Evolutionary conservation across 225 moss, liverwort and hornwort genomes (phyloP).

Genomic region (Rhytidiadelphus loreus): DNA sequence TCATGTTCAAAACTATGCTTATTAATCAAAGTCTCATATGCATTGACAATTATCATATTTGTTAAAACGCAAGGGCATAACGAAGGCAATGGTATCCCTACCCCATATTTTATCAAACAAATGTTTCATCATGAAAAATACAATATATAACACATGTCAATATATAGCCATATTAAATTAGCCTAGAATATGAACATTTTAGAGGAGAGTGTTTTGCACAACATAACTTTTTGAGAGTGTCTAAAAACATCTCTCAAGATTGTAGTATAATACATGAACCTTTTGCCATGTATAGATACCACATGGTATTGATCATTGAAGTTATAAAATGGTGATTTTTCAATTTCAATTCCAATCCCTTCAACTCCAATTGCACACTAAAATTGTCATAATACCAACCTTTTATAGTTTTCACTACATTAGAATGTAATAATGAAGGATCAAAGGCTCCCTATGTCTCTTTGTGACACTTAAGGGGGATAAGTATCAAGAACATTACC

Average conservation of each 20-base stretch:
- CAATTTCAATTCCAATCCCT: background rate
- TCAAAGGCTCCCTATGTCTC: background rate
- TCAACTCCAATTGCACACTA: background rate
- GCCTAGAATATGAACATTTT: background rate
- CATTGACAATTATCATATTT: background rate
- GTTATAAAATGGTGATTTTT: background rate
- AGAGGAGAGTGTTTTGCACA: background rate
- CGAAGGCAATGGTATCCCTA: background rate
- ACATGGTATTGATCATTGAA: background rate
- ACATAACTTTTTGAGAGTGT: accelerated
- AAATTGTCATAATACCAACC: background rate
- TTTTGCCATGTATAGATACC: too few species aligned
- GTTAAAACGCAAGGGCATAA: background rate
- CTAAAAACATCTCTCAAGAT: background rate
- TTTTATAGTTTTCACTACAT: background rate
- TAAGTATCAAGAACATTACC: background rate
- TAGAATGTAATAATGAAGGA: accelerated
- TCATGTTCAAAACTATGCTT: background rate
- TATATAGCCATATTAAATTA: background rate
- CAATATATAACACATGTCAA: background rate
- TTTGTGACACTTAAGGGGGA: too few species aligned
- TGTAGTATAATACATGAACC: background rate
- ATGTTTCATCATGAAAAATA: background rate
- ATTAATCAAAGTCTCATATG: background rate
- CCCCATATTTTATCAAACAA: background rate